These are phyloP conservation scores for Pogostemon cablin DNA, from an alignment of 257 asterid species.

Conservation along the genomic window DNA sequence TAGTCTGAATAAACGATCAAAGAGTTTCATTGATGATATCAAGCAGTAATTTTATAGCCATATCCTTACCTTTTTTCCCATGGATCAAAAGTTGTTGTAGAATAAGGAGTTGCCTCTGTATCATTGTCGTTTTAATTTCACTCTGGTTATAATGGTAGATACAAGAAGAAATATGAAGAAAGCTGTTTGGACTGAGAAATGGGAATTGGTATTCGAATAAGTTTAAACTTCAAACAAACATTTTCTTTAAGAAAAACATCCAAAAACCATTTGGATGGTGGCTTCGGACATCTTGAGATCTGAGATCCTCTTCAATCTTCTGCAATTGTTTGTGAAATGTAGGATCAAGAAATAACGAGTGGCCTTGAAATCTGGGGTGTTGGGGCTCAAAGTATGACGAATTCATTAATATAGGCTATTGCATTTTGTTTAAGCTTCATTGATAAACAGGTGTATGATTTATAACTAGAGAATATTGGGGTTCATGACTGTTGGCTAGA, in stretches of 20 bases:
- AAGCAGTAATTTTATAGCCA: neutral
- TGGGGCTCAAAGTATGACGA: too few relatives aligned
- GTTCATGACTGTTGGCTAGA: neutral
- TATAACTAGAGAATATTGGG: neutral
- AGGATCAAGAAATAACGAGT: neutral
- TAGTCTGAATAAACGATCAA: conserved; percentile 34
- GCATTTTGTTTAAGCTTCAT: conserved; percentile 26
- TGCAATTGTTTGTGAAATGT: neutral
- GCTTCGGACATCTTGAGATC: neutral
- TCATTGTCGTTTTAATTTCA: neutral
- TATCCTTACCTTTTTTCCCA: conserved; percentile 18
- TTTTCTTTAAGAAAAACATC: neutral
- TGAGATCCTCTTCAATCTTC: neutral
- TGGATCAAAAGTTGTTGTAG: neutral
- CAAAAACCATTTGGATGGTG: neutral
- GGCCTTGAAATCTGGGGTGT: neutral
- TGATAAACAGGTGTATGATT: neutral
- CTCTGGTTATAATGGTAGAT: neutral
- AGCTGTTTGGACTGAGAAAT: neutral
- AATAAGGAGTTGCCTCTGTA: neutral
- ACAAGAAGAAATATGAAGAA: conserved; percentile 1
- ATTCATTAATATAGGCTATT: neutral
- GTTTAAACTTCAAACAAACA: neutral
- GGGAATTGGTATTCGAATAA: neutral
- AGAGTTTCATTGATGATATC: conserved; percentile 23